phyloP scores from a whole-genome alignment of 768 basidiomycete genomes.

The Pleurotus cornucopiae region DNA sequence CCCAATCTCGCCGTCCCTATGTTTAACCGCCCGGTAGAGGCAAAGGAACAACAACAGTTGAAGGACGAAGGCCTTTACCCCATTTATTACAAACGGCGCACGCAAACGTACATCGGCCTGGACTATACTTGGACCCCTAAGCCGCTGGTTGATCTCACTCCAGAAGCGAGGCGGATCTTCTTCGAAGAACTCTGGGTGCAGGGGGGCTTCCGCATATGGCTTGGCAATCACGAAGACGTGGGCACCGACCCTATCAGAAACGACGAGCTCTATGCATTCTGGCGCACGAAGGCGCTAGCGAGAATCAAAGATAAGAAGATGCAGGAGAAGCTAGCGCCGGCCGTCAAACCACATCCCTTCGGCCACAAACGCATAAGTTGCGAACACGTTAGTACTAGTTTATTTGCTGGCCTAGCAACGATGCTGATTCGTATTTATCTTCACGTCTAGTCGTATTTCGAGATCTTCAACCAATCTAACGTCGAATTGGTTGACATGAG shows the following conservation, averaged over 20 bases:
- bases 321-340: conserved; percentile 21
- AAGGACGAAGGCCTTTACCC: conserved; percentile 16
- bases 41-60: conserved; percentile 18
- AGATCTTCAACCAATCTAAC: conserved; percentile 12
- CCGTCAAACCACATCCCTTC: conserved; percentile 19
- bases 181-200: conserved; percentile 18
- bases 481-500: conserved; percentile 13
- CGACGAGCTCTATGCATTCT: conserved; percentile 19
- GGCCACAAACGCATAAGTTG: conserved; percentile 19
- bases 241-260: conserved; percentile 15
- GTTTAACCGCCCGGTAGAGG: conserved; percentile 59
- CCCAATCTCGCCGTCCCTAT: conserved; percentile 46
- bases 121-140: conserved; percentile 11
- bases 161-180: conserved; percentile 18
- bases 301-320: conserved; percentile 16
- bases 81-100: conserved; percentile 14
- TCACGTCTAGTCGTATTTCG: conserved; percentile 5
- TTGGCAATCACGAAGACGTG: conserved; percentile 15
- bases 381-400: conserved; percentile 10
- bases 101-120: conserved; percentile 18
- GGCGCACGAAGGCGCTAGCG: conserved; percentile 18
- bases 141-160: conserved; percentile 11
- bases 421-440: neutral
- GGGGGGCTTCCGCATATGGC: conserved; percentile 19
- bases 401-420: too few relatives aligned